Evolutionary conservation across 2,329 filamentous ascomycete genomes (phyloP).

Genomic region (Aspergillus jensenii): DNA sequence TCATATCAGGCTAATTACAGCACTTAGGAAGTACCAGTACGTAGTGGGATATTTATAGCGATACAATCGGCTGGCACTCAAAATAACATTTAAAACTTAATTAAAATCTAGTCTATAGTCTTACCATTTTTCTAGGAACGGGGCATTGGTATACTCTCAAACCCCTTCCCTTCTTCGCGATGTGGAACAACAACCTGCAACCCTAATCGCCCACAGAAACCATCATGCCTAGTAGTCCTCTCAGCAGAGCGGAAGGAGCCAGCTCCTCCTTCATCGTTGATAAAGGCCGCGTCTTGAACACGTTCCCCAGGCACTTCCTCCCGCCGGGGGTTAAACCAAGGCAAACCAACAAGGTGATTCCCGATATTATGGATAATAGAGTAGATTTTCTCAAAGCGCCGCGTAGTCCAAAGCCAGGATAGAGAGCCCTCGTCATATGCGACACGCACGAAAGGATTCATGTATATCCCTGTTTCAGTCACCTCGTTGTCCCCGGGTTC

Average conservation of each 20-base stretch:
- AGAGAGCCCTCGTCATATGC: constrained; percentile 63
- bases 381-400: constrained; percentile 67
- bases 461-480: constrained; percentile 61
- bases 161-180: constrained; percentile 45
- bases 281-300: constrained; percentile 42
- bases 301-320: constrained; percentile 58
- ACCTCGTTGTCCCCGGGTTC: constrained; percentile 42
- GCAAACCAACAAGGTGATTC: constrained; percentile 57
- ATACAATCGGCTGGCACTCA: too few relatives aligned
- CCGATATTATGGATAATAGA: constrained; percentile 59
- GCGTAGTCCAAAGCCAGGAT: constrained; percentile 58
- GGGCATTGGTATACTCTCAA: constrained; percentile 38
- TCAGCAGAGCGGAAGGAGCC: constrained; percentile 39
- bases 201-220: constrained; percentile 45
- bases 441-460: constrained; percentile 74
- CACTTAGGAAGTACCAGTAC: too few relatives aligned
- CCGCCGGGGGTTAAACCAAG: constrained; percentile 61
- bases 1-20: too few relatives aligned
- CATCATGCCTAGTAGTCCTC: constrained; percentile 43
- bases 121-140: too few relatives aligned
- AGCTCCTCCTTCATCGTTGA: constrained; percentile 25
- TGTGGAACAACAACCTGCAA: constrained; percentile 47
- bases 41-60: too few relatives aligned
- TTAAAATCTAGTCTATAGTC: too few relatives aligned
- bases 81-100: too few relatives aligned